A percentile compares a stretch with the other conserved stretches of the same genome.
Evolutionary conservation across 495 filamentous ascomycete species (phyloP).

Genomic region (Xylaria curta): DNA sequence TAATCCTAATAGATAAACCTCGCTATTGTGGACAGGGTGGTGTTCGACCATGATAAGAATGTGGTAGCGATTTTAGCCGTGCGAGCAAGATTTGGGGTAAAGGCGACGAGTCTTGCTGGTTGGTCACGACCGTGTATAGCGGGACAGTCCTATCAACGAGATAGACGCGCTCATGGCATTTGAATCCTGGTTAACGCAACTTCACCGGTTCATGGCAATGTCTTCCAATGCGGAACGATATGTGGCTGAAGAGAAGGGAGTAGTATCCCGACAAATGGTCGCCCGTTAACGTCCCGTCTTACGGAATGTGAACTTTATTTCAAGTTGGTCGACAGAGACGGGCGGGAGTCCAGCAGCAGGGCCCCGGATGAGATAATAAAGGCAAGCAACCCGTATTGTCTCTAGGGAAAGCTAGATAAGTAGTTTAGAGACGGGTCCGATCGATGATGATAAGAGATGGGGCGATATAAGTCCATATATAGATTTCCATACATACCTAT

Average conservation of each 20-base stretch:
- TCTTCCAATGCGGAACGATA: not conserved
- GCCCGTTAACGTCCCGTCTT: not conserved
- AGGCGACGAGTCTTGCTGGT: not conserved
- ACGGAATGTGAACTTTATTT: not conserved
- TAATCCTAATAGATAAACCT: slow-evolving; percentile 58
- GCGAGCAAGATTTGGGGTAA: not conserved
- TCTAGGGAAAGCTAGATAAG: not conserved
- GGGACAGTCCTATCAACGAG: slow-evolving; percentile 9
- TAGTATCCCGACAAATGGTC: not conserved
- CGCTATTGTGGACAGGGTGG: slow-evolving; percentile 60
- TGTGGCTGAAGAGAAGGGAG: not conserved
- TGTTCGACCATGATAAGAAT: slow-evolving; percentile 49
- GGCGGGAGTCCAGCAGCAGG: not conserved
- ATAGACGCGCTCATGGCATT: slow-evolving; percentile 21
- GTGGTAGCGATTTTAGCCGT: slow-evolving; percentile 13
- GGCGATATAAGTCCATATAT: slow-evolving; percentile 20
- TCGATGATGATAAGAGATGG: slow-evolving; percentile 22
- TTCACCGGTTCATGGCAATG: slow-evolving; percentile 3
- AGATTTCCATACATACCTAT: slow-evolving; percentile 1
- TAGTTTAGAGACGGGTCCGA: not conserved
- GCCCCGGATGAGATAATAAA: not conserved
- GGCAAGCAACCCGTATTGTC: not conserved
- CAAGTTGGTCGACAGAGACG: not conserved
- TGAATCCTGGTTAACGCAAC: not conserved
- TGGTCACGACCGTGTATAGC: slow-evolving; percentile 20